These are phyloP conservation scores for Aspergillus eucalypticola DNA, from an alignment of 2,329 filamentous ascomycete genomes.

Conservation along the genomic window DNA sequence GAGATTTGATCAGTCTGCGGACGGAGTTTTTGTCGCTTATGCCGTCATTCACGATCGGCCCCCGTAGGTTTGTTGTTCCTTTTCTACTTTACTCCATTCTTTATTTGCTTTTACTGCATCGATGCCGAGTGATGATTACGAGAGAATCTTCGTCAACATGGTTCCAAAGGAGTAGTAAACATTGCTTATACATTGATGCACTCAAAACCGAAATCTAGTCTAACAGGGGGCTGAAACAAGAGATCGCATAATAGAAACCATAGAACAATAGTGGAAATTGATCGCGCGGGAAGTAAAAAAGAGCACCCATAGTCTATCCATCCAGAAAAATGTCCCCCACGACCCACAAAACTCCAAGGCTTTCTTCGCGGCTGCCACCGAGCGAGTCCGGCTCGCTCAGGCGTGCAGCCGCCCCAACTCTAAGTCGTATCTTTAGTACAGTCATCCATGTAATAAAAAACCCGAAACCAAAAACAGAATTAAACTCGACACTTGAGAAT, in stretches of 20 bases:
- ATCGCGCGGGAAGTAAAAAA: not conserved
- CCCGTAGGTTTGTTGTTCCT: not conserved
- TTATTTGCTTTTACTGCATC: not conserved
- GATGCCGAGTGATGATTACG: not conserved
- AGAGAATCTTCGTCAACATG: not conserved
- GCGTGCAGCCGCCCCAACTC: conserved; percentile 15
- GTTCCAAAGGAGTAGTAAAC: not conserved
- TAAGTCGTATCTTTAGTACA: conserved; percentile 10
- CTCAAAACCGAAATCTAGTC: conserved; percentile 5
- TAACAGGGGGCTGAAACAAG: not conserved
- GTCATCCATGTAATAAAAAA: not conserved
- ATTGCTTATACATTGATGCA: conserved; percentile 2
- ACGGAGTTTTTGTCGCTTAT: not conserved
- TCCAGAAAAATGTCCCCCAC: conserved; percentile 5
- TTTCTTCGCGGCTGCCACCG: conserved; percentile 13
- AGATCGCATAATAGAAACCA: not conserved
- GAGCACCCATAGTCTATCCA: not conserved
- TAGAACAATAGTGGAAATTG: not conserved
- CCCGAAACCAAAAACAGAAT: conserved; percentile 14
- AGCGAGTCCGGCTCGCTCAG: conserved; percentile 12
- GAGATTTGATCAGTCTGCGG: not conserved
- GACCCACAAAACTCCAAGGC: conserved; percentile 15
- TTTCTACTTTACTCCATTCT: not conserved
- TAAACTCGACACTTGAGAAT: not conserved
- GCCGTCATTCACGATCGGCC: not conserved